Base-by-base conservation (phyloP, 2,329 filamentous ascomycete species). In the Stagonosporopsis tanaceti region DNA sequence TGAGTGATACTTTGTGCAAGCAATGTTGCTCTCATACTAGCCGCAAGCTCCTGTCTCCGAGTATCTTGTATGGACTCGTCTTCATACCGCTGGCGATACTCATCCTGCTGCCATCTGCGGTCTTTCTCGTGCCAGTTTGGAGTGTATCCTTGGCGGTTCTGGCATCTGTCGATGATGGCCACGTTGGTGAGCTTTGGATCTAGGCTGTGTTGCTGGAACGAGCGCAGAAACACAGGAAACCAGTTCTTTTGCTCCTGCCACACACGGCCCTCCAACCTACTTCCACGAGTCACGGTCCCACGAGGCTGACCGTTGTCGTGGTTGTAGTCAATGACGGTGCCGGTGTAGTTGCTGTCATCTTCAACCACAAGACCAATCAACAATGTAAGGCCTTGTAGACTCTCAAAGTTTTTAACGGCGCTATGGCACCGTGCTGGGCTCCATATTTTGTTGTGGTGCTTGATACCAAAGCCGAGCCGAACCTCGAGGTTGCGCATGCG, bases 371-470 rank as follows among this genome's bases (percentile, higher is more conserved):
- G 37, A 4, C 53, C 53, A 7, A 57, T 37, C 24, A 51, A 34
- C 1, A 57, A 17, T 1, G 41, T 47, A 17, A 57, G 41, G 6
- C 53, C 35, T 27, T 45, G n/a, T 1, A 57, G 14, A 22, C 35
- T 51, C 20, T 50, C 47, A 41, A 57, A 51, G 0, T 41, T 39
- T 4, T 41, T 57, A 30, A 57, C 51, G 9, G 32, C 20, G 9
- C 22, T 38, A 1, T 41, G 17, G 17, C 53, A 42, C 28, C 53
- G 34, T 8, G 11, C 15, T 30, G 47, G 35, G 12, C 47, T 41
- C 53, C 53, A 56, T n/a, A 56, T 56, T 1, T 41, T 40, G 7
- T 47, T 56, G 41, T 56, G 53, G 15, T 47, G 53, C 28, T 38
- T 51, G 41, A 57, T 47, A 6, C 53, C 53, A 24, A 56, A 32